Evolutionary conservation across 495 filamentous ascomycete genomes (phyloP).

Genomic region (Aspergillus conjunctus): DNA sequence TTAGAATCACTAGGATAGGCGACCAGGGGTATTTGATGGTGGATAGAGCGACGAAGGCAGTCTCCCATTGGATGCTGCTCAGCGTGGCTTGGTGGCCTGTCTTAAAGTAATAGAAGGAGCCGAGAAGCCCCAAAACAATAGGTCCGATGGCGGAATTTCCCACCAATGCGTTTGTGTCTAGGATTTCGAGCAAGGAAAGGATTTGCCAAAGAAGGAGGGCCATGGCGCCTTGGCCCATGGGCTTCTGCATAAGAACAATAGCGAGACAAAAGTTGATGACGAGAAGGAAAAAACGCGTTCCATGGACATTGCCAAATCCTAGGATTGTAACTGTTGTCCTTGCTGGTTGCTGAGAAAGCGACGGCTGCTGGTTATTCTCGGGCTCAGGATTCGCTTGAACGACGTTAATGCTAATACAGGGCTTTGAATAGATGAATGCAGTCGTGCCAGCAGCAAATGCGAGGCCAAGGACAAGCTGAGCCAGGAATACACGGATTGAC

Average conservation of each 20-base stretch:
- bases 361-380: conserved; percentile 29
- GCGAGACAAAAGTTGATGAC: conserved; percentile 74
- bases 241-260: conserved; percentile 83
- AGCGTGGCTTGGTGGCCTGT: conserved; percentile 94
- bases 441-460: conserved; percentile 68
- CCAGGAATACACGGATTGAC: conserved; percentile 69
- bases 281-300: conserved; percentile 86
- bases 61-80: conserved; percentile 91
- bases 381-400: conserved; percentile 30
- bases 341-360: conserved; percentile 37
- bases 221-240: conserved; percentile 87
- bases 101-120: conserved; percentile 94
- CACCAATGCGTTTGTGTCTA: conserved; percentile 72
- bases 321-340: conserved; percentile 72
- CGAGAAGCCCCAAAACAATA: conserved; percentile 78
- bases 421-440: conserved; percentile 73
- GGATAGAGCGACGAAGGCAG: conserved; percentile 87
- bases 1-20: conserved; percentile 77
- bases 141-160: conserved; percentile 76
- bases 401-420: conserved; percentile 65
- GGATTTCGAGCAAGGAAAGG: conserved; percentile 81
- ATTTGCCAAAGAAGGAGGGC: conserved; percentile 81
- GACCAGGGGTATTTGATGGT: conserved; percentile 87
- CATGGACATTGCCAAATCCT: conserved; percentile 90
- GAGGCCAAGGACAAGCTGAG: conserved; percentile 71